A percentile compares a stretch with the other conserved stretches of the same genome.
Evolutionary conservation across 805 yeast species (phyloP).

Genomic region (Kluyveromyces lactis): DNA sequence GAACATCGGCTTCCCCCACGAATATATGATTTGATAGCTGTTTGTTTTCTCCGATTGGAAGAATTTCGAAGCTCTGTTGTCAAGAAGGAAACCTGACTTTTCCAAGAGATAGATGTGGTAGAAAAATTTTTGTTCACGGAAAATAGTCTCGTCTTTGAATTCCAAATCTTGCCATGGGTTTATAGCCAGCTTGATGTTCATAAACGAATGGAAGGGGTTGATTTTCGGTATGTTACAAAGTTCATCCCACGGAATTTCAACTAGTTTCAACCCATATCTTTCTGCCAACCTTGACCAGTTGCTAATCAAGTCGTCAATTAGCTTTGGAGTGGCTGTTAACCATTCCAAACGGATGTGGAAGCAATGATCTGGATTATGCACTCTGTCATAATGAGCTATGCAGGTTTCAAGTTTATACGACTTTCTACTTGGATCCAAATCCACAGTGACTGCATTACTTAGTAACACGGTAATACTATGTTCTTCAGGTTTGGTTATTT

Average conservation of each 20-base stretch:
- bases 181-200: slow-evolving; percentile 54
- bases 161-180: slow-evolving; percentile 66
- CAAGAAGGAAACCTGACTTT: slow-evolving; percentile 67
- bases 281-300: slow-evolving; percentile 80
- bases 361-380: slow-evolving; percentile 91
- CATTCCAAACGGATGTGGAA: slow-evolving; percentile 88
- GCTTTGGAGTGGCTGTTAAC: slow-evolving; percentile 81
- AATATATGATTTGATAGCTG: slow-evolving; percentile 59
- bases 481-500: slow-evolving; percentile 5
- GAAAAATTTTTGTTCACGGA: slow-evolving; percentile 50
- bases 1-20: slow-evolving; percentile 87
- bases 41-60: slow-evolving; percentile 33
- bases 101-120: slow-evolving; percentile 72
- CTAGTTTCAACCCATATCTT: slow-evolving; percentile 68
- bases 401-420: slow-evolving; percentile 74
- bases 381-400: slow-evolving; percentile 81
- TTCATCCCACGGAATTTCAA: slow-evolving; percentile 90
- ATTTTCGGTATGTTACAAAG: slow-evolving; percentile 63
- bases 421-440: slow-evolving; percentile 64
- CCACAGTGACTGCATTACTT: slow-evolving; percentile 57
- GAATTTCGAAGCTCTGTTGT: slow-evolving; percentile 65
- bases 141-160: slow-evolving; percentile 35
- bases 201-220: slow-evolving; percentile 85
- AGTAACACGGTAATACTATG: slow-evolving; percentile 38
- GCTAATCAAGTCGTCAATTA: slow-evolving; percentile 69